Evolutionary conservation across 495 filamentous ascomycete genomes (phyloP).

Genomic region (Hypoxylon lienhwacheense): DNA sequence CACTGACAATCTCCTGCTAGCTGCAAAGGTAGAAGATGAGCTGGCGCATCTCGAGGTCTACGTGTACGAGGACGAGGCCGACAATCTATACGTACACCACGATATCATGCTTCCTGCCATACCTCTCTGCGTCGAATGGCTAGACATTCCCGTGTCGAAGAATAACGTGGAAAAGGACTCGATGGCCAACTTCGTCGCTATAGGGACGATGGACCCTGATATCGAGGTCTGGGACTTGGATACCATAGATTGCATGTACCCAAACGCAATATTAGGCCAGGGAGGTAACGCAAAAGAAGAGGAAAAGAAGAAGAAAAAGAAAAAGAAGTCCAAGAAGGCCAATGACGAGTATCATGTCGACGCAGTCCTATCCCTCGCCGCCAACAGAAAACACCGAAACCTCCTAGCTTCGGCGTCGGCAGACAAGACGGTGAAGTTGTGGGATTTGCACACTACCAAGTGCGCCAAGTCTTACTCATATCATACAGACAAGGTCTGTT

Average conservation of each 20-base stretch:
- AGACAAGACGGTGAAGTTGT: conserved; percentile 95
- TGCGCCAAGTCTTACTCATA: conserved; percentile 95
- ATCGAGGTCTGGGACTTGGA: conserved; percentile 99
- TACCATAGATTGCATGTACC: conserved; percentile 94
- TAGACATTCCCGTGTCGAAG: conserved; percentile 83
- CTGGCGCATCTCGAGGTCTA: conserved; percentile 96
- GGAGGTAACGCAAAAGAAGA: conserved; percentile 54
- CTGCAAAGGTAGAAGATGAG: conserved; percentile 94
- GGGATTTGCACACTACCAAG: conserved; percentile 88
- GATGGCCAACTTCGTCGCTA: conserved; percentile 83
- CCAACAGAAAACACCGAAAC: conserved; percentile 89
- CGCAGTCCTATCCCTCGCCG: conserved; percentile 84
- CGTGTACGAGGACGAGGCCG: conserved; percentile 90
- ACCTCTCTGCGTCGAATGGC: conserved; percentile 92
- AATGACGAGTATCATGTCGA: conserved; percentile 95
- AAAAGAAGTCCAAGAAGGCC: conserved; percentile 81
- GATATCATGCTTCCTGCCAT: conserved; percentile 99
- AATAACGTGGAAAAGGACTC: conserved; percentile 57
- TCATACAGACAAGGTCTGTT: conserved; percentile 93
- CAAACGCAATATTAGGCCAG: conserved; percentile 94
- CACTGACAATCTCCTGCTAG: conserved; percentile 88
- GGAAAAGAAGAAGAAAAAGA: conserved; percentile 67
- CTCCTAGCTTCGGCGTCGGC: conserved; percentile 95
- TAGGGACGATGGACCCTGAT: conserved; percentile 96
- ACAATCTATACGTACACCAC: conserved; percentile 98